A percentile compares a stretch with the other conserved stretches of the same genome.
phyloP scores from a whole-genome alignment of 805 yeast species.

The Saturnispora hagleri region DNA sequence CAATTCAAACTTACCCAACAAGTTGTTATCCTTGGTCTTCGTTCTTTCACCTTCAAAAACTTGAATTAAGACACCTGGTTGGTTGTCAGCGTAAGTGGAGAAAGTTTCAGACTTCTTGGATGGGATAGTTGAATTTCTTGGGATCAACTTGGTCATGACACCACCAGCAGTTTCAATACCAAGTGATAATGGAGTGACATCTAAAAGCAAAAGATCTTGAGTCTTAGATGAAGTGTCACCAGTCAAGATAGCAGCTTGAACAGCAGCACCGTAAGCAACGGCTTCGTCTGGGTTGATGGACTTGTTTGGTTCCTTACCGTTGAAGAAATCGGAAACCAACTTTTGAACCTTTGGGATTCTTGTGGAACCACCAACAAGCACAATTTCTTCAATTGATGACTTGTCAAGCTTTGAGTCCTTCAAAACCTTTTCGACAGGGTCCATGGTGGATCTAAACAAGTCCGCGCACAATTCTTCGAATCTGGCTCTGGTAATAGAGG shows the following conservation, averaged over 20 bases:
- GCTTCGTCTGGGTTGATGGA: constrained; percentile 98
- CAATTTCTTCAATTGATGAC: constrained; percentile 84
- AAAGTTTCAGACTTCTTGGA: constrained; percentile 94
- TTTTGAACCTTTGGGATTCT: constrained; percentile 97
- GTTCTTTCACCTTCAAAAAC: constrained; percentile 98
- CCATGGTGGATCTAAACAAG: constrained; percentile 86
- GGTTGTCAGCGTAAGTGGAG: constrained; percentile 96
- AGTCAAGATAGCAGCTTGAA: constrained; percentile 92
- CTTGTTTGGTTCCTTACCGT: constrained; percentile 94
- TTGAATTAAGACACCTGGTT: constrained; percentile 97
- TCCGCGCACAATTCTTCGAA: constrained; percentile 95
- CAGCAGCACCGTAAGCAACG: constrained; percentile 99
- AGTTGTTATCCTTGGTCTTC: constrained; percentile 89
- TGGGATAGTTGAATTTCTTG: constrained; percentile 97
- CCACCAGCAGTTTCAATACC: constrained; percentile 99
- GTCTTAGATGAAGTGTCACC: constrained; percentile 94
- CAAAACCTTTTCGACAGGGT: constrained; percentile 92
- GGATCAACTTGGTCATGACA: constrained; percentile 96
- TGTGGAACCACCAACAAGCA: constrained; percentile 95
- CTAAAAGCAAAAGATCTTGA: constrained; percentile 86
- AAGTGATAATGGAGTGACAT: constrained; percentile 93
- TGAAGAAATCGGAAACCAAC: constrained; percentile 90
- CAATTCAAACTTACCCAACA: constrained; percentile 94
- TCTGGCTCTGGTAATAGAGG: constrained; percentile 94
- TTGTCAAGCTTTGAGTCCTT: constrained; percentile 86